phyloP scores from a whole-genome alignment of 2,329 filamentous ascomycete species.

The Aureobasidium zeae region DNA sequence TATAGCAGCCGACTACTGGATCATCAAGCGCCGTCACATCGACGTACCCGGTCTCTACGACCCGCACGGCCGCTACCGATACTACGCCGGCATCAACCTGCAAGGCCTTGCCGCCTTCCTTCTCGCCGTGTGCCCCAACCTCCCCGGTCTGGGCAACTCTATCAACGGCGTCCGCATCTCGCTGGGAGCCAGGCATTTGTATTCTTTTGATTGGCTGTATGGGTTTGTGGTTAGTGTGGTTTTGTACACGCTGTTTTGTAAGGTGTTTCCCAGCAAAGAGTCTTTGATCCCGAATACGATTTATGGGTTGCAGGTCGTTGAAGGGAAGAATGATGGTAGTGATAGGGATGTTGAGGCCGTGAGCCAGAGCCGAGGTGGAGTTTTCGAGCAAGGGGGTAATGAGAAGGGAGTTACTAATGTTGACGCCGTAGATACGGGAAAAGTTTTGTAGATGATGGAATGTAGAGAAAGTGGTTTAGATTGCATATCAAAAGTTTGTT shows the following conservation, averaged over 20 bases:
- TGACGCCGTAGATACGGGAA: constrained; percentile 5
- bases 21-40: constrained; percentile 42
- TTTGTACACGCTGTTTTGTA: constrained; percentile 43
- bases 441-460: not conserved
- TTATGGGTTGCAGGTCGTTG: constrained; percentile 5
- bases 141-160: constrained; percentile 39
- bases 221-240: constrained; percentile 49
- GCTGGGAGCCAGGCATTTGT: constrained; percentile 18
- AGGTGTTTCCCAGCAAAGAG: constrained; percentile 2
- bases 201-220: constrained; percentile 54
- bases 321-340: not conserved
- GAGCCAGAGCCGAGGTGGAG: not conserved
- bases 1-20: constrained; percentile 52
- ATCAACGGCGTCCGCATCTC: constrained; percentile 17
- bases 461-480: no score
- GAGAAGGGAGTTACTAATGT: constrained; percentile 9
- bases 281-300: not conserved
- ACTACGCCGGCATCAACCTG: constrained; percentile 49
- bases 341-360: constrained; percentile 1
- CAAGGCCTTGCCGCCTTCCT: constrained; percentile 49
- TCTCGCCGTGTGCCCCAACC: constrained; percentile 46
- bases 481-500: no score
- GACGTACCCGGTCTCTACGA: constrained; percentile 41
- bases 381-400: no score
- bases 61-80: constrained; percentile 42